Evolutionary conservation across 2,329 filamentous ascomycete species (phyloP).

Genomic region (Ophiostoma montium): DNA sequence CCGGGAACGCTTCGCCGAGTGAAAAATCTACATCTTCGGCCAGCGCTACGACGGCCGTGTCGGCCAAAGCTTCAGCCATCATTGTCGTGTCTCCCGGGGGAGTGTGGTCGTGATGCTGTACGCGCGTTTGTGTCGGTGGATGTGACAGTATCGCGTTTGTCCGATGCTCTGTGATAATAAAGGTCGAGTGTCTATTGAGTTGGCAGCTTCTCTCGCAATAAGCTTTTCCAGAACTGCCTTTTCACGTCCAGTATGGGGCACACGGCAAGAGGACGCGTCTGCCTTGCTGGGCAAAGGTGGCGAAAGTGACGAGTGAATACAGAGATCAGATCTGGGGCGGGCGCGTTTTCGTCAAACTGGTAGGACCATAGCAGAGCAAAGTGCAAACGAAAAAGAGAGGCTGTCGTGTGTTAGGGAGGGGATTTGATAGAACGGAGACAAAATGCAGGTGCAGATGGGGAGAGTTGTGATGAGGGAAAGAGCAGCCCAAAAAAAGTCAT

Average conservation of each 20-base stretch:
- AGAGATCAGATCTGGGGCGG: neutral
- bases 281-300: neutral
- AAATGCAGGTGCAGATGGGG: neutral
- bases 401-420: too few species aligned
- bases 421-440: neutral
- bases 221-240: too few species aligned
- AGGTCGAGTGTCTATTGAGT: too few species aligned
- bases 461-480: neutral
- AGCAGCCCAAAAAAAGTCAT: neutral
- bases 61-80: conserved; percentile 13
- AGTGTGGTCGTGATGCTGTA: too few species aligned
- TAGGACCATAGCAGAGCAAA: neutral
- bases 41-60: conserved; percentile 1
- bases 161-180: too few species aligned
- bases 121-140: too few species aligned
- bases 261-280: neutral
- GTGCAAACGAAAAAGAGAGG: neutral
- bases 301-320: neutral
- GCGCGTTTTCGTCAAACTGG: neutral
- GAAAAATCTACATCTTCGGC: conserved; percentile 15
- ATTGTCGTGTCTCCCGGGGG: neutral
- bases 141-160: too few species aligned
- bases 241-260: neutral
- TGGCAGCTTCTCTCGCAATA: too few species aligned
- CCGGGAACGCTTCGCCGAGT: conserved; percentile 10